Percentiles rank a stretch among this genome's conserved stretches.
Evolutionary conservation across 768 basidiomycete genomes (phyloP).

Genomic region (Boletus subcaerulescens): DNA sequence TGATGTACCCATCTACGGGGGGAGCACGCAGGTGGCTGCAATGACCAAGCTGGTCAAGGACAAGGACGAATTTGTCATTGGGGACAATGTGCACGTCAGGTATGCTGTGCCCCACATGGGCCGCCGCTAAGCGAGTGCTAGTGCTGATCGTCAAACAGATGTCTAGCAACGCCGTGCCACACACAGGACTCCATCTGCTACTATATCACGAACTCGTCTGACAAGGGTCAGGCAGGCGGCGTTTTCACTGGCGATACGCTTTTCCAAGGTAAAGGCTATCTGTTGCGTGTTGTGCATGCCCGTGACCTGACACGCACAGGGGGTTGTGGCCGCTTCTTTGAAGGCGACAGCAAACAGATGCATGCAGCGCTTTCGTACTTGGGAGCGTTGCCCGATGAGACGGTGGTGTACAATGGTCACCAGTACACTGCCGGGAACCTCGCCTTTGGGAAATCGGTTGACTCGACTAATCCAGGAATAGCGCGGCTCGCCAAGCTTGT

Average conservation of each 20-base stretch:
- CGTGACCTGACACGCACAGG: constrained; percentile 32
- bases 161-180: constrained; percentile 88
- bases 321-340: constrained; percentile 94
- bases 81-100: constrained; percentile 59
- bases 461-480: constrained; percentile 62
- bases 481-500: constrained; percentile 56
- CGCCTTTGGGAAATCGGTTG: constrained; percentile 65
- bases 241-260: constrained; percentile 97
- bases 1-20: constrained; percentile 66
- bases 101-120: constrained; percentile 26
- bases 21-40: constrained; percentile 65
- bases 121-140: background rate
- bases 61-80: constrained; percentile 76
- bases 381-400: constrained; percentile 71
- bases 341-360: constrained; percentile 82
- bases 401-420: constrained; percentile 85
- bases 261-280: constrained; percentile 46
- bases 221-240: constrained; percentile 54
- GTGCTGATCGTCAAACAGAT: constrained; percentile 41
- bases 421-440: constrained; percentile 82
- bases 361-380: constrained; percentile 65
- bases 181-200: constrained; percentile 97
- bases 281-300: background rate
- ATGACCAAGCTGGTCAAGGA: constrained; percentile 76
- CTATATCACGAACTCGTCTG: constrained; percentile 55